A percentile compares a stretch with the other conserved stretches of the same genome.
Evolutionary conservation across 1,284 basidiomycete species (phyloP).

Genomic region (Testicularia cyperi): DNA sequence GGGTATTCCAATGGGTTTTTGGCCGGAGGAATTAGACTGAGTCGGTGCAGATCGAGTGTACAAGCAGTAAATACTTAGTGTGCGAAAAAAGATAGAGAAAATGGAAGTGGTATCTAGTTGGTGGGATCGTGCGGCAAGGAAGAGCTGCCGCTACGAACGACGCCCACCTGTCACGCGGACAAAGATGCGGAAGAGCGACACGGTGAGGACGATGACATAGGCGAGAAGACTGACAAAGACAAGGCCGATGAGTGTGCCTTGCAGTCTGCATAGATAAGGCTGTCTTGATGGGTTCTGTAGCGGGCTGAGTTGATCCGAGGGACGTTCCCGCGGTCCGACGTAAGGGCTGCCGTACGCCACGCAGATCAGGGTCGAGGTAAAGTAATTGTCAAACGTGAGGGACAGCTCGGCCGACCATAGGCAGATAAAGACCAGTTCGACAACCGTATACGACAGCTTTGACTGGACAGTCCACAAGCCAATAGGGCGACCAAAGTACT

Average conservation of each 20-base stretch:
- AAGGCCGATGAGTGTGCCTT: constrained; percentile 61
- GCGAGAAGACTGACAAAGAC: constrained; percentile 62
- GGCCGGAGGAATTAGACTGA: too few species aligned
- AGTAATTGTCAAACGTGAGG: constrained; percentile 85
- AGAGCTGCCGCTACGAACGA: too few species aligned
- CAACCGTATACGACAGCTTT: constrained; percentile 54
- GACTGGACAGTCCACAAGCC: constrained; percentile 72
- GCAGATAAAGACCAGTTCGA: constrained; percentile 77
- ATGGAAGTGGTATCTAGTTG: too few species aligned
- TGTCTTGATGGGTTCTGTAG: constrained; percentile 40
- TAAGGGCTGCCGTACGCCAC: constrained; percentile 58
- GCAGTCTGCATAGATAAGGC: constrained; percentile 67
- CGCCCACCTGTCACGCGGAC: constrained; percentile 31
- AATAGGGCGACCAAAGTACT: constrained; percentile 86
- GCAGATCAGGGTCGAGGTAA: constrained; percentile 80
- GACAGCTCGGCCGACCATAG: constrained; percentile 87
- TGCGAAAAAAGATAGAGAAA: too few species aligned
- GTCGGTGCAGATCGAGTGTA: too few species aligned
- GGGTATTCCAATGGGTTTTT: too few species aligned
- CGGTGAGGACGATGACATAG: constrained; percentile 52
- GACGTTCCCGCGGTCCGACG: constrained; percentile 65
- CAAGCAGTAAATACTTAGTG: too few species aligned
- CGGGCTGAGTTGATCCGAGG: constrained; percentile 44
- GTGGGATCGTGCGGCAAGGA: too few species aligned
- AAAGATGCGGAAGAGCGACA: constrained; percentile 54